Evolutionary conservation across 192 early-diverging fungal species (phyloP), one percentile per base, ranked within the genome.

Genomic region (Coemansia sp.): DNA sequence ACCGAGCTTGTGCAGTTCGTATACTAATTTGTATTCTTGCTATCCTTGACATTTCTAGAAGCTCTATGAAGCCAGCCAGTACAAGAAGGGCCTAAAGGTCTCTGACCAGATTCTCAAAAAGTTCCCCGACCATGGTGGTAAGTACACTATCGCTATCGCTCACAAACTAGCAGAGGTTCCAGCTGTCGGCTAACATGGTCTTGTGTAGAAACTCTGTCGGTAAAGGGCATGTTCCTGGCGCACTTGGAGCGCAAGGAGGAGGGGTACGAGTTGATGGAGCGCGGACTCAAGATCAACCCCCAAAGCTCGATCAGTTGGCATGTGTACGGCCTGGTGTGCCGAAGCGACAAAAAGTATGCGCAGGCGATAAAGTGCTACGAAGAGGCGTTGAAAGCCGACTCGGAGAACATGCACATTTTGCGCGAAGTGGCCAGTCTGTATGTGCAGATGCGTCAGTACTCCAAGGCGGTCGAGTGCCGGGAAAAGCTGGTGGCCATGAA

Each of bases 221-320:
- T 99, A 87, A 96, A 95, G 69, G 95, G 94, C 16, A 83, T 99
- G 58, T 96, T 99, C 73, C 78, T 92, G 57, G 87, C 90, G 65
- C 85, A 93, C 63, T 67, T 97, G 79, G 94, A 96, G 53, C 90
- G 92, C 72, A 93, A 91, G 68, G 92, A 95, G 25, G 95, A 99
- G 70, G 95, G 86, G 7, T 91, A 94, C 63, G 91, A 92, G 21
- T 77, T 80, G 62, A 92, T 95, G 52, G 94, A 93, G 73, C 88
- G 88, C 65, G 95, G 94, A 10, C 74, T 97, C 57, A 80, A 87
- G 58, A 86, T 85, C 55, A 92, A 93, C 62, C 69, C 94, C 23
- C 88, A 70, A 64, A 93, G 90, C 74, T 91, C 91, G 77, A 92
- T 95, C 64, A 93, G 95, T 57, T 99, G 97, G 97, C 97, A 99